These are phyloP conservation scores for Xylaria palmicola DNA, from an alignment of 495 filamentous ascomycete species.

Conservation along the genomic window DNA sequence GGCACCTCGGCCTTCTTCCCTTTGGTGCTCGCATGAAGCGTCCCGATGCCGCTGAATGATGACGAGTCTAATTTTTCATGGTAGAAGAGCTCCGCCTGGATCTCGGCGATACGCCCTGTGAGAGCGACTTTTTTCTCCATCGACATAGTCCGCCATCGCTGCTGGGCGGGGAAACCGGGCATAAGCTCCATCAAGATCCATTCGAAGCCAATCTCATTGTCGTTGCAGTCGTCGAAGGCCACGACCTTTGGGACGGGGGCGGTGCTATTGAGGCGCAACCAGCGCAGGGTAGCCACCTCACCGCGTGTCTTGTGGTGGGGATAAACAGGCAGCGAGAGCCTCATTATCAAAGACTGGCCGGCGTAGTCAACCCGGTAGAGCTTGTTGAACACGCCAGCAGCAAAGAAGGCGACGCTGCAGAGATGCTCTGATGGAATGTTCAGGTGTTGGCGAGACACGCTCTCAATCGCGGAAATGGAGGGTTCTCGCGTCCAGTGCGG, in stretches of 20 bases:
- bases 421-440: not conserved
- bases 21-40: slow-evolving; percentile 27
- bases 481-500: slow-evolving; percentile 33
- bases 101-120: slow-evolving; percentile 34
- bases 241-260: slow-evolving; percentile 52
- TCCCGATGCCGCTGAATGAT: slow-evolving; percentile 34
- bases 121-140: slow-evolving; percentile 25
- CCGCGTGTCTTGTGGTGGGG: slow-evolving; percentile 52
- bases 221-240: slow-evolving; percentile 43
- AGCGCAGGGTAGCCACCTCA: slow-evolving; percentile 56
- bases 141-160: slow-evolving; percentile 40
- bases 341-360: slow-evolving; percentile 39
- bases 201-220: slow-evolving; percentile 55
- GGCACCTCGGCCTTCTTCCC: slow-evolving; percentile 15
- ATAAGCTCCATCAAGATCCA: slow-evolving; percentile 59
- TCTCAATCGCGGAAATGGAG: slow-evolving; percentile 26
- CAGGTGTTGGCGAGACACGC: slow-evolving; percentile 26
- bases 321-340: slow-evolving; percentile 53
- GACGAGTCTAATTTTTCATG: not conserved
- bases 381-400: slow-evolving; percentile 36
- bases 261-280: slow-evolving; percentile 41
- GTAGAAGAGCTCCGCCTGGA: slow-evolving; percentile 28
- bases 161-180: slow-evolving; percentile 37
- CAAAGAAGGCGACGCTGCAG: slow-evolving; percentile 7
- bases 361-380: slow-evolving; percentile 34